Conservation (phyloP, 805 yeast species). For the Ogataea nonfermentans region DNA sequence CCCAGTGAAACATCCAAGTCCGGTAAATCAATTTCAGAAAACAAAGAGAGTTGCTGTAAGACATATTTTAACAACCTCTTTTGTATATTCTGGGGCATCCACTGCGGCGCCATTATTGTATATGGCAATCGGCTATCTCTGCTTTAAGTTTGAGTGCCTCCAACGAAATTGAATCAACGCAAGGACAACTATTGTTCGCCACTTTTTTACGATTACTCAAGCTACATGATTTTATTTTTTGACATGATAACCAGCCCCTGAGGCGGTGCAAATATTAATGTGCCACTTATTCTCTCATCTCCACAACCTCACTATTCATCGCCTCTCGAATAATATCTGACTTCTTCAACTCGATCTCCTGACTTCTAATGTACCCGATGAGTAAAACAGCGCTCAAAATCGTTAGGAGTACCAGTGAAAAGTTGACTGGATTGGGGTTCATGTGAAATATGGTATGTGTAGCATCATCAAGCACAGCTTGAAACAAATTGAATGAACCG, state of each 20-base stretch:
- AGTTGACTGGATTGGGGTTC: conserved; percentile 81
- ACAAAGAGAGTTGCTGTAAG: conserved; percentile 74
- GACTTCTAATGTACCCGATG: conserved; percentile 41
- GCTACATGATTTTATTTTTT: conserved; percentile 4
- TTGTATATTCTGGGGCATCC: conserved; percentile 87
- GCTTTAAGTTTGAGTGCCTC: not conserved
- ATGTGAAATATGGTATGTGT: conserved; percentile 67
- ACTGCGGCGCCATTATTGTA: conserved; percentile 37
- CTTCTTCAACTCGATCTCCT: conserved; percentile 45
- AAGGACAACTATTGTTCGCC: conserved; percentile 5
- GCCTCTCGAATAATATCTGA: conserved; percentile 61
- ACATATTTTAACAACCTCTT: conserved; percentile 77
- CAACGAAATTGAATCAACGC: not conserved
- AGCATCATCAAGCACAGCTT: conserved; percentile 61
- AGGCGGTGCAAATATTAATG: conserved; percentile 9
- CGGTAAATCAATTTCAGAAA: conserved; percentile 72
- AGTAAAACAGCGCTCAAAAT: conserved; percentile 47
- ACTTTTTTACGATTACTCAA: conserved; percentile 2
- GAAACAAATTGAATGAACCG: conserved; percentile 76
- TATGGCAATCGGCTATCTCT: not conserved
- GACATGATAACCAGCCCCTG: conserved; percentile 19
- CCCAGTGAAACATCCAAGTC: conserved; percentile 80
- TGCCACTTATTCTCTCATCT: conserved; percentile 37
- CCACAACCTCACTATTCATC: conserved; percentile 49
- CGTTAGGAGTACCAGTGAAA: conserved; percentile 52